Conservation (phyloP, 352 stramenopile species). For the Phytophthora brassicae region DNA sequence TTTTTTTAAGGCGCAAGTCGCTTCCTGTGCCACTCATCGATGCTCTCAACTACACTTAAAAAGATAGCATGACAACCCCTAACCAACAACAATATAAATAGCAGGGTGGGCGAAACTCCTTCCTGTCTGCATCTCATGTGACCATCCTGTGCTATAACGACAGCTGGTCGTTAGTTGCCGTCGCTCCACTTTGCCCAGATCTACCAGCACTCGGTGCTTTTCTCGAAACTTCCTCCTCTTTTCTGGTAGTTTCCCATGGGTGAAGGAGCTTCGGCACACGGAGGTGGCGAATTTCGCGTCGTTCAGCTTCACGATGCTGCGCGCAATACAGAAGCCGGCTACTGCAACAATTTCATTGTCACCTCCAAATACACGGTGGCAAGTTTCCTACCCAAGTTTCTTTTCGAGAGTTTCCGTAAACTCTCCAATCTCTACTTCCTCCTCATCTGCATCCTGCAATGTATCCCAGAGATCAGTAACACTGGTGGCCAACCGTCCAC, state of each 20-base stretch:
- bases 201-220: not conserved
- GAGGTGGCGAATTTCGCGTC: constrained; percentile 44
- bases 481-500: constrained; percentile 86
- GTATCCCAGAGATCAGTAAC: constrained; percentile 90
- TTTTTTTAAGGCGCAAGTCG: not conserved
- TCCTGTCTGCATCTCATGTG: constrained; percentile 15
- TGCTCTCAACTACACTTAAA: no score
- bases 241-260: constrained; percentile 20
- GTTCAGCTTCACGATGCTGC: constrained; percentile 62
- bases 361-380: constrained; percentile 91
- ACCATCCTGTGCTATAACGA: no score
- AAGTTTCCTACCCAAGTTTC: constrained; percentile 90
- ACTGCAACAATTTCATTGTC: constrained; percentile 89
- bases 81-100: constrained; percentile 21
- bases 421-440: constrained; percentile 95
- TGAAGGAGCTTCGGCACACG: constrained; percentile 18
- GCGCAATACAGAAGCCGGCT: constrained; percentile 59
- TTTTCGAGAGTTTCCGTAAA: constrained; percentile 91
- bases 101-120: constrained; percentile 21
- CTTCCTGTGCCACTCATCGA: not conserved
- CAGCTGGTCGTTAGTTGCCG: constrained; percentile 11
- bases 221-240: constrained; percentile 1
- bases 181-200: constrained; percentile 1
- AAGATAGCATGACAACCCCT: no score
- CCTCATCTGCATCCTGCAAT: constrained; percentile 86